A percentile compares a stretch with the other conserved stretches of the same genome.
Conservation (phyloP, 1,139 yeast genomes). For the Kluyveromyces marxianus region DNA sequence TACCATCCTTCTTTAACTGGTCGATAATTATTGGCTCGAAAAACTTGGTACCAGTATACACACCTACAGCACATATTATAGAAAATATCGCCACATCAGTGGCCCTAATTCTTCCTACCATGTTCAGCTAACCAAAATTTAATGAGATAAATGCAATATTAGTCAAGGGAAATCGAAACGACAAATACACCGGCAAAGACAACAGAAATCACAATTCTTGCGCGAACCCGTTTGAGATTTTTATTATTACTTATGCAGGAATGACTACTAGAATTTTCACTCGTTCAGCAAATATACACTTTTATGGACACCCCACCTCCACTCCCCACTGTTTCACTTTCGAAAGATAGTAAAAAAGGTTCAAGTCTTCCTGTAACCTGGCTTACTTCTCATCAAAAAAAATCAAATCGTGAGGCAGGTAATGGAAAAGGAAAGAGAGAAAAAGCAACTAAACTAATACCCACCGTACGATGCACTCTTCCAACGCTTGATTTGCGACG, state of each 20-base stretch:
- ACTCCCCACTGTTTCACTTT: too few species aligned
- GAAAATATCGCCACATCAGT: conserved; percentile 31
- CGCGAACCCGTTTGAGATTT: too few species aligned
- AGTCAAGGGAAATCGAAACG: too few species aligned
- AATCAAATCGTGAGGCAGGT: background rate
- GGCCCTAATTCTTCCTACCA: conserved; percentile 31
- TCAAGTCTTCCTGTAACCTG: conserved; percentile 1
- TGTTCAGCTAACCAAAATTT: conserved; percentile 7
- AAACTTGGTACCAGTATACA: conserved; percentile 51
- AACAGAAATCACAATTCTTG: too few species aligned
- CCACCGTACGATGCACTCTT: background rate
- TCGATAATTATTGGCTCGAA: conserved; percentile 71
- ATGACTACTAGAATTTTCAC: too few species aligned
- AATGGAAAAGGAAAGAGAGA: conserved; percentile 1
- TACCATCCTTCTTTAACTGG: conserved; percentile 60
- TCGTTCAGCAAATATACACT: too few species aligned
- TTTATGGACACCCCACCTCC: too few species aligned
- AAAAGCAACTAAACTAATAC: background rate
- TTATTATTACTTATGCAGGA: too few species aligned
- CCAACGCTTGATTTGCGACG: background rate
- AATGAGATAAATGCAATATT: too few species aligned
- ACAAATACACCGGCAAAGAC: too few species aligned
- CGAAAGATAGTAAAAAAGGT: background rate
- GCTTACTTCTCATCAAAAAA: background rate
- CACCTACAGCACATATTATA: conserved; percentile 35